Percentiles rank a stretch among this genome's conserved stretches.
phyloP scores from a whole-genome alignment of 306 rosid species.

The Ormosia semicastrata region DNA sequence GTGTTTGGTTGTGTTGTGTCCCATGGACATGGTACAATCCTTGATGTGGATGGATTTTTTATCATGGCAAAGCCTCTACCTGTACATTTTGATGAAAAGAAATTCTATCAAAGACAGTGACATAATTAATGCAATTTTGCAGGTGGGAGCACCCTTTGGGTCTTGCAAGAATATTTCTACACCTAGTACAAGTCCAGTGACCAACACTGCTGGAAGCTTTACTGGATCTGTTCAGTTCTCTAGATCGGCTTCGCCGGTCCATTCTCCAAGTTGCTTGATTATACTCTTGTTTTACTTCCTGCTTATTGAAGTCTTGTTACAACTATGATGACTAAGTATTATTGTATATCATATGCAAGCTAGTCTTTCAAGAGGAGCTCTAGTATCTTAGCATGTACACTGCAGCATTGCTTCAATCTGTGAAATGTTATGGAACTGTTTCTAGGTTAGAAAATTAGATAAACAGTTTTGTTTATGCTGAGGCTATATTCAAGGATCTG shows the following conservation, averaged over 20 bases:
- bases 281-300: slow-evolving; percentile 37
- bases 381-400: slow-evolving; percentile 34
- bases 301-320: slow-evolving; percentile 43
- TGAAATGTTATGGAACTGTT: slow-evolving; percentile 36
- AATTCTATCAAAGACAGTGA: slow-evolving; percentile 2
- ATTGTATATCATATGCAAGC: slow-evolving; percentile 33
- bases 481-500: slow-evolving; percentile 39
- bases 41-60: not conserved
- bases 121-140: slow-evolving; percentile 38
- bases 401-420: slow-evolving; percentile 31
- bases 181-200: slow-evolving; percentile 55
- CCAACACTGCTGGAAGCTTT: slow-evolving; percentile 68
- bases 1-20: slow-evolving; percentile 6
- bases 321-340: slow-evolving; percentile 29
- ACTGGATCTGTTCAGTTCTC: slow-evolving; percentile 93
- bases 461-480: slow-evolving; percentile 24
- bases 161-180: slow-evolving; percentile 78
- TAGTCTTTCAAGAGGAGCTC: slow-evolving; percentile 41
- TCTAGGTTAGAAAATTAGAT: slow-evolving; percentile 46
- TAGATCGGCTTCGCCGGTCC: slow-evolving; percentile 49
- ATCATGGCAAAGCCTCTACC: not conserved
- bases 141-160: slow-evolving; percentile 82
- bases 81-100: slow-evolving; percentile 18
- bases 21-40: not conserved
- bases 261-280: slow-evolving; percentile 37